These are phyloP conservation scores for Melanomma pulvis-pyrius DNA, from an alignment of 495 filamentous ascomycete species.

Conservation along the genomic window DNA sequence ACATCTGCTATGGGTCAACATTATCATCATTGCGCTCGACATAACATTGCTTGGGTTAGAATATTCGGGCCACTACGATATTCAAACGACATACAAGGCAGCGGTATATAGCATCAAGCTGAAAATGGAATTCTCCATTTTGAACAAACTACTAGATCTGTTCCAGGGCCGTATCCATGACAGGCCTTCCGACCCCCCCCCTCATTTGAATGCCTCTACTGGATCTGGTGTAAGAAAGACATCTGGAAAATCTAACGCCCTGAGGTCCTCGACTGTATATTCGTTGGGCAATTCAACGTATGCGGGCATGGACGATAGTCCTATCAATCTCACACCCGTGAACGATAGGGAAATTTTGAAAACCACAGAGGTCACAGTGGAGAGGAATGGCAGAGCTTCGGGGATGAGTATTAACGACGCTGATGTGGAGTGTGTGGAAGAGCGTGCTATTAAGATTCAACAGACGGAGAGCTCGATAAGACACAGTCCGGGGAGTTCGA, in stretches of 20 bases:
- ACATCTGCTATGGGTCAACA: conserved; percentile 39
- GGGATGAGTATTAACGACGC: neutral
- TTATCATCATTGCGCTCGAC: conserved; percentile 38
- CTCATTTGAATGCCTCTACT: neutral
- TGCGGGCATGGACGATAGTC: conserved; percentile 24
- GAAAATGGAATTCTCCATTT: conserved; percentile 47
- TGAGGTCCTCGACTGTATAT: neutral
- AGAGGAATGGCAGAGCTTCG: neutral
- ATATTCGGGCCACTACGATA: conserved; percentile 38
- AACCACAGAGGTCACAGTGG: conserved; percentile 18
- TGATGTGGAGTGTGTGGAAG: conserved; percentile 4
- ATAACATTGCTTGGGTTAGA: conserved; percentile 37
- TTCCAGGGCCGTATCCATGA: conserved; percentile 25
- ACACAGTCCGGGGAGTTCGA: neutral
- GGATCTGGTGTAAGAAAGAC: neutral
- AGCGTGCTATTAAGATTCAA: neutral
- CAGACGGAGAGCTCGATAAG: neutral
- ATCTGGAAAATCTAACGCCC: neutral
- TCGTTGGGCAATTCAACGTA: conserved; percentile 14
- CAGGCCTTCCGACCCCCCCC: neutral
- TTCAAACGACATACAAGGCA: conserved; percentile 42
- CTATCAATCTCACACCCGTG: neutral
- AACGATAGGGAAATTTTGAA: conserved; percentile 20
- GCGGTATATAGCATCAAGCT: conserved; percentile 47
- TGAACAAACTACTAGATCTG: conserved; percentile 40